Evolutionary conservation across 805 yeast species (phyloP), one percentile per base, ranked within the genome.

Genomic region (Ogataea minuta): DNA sequence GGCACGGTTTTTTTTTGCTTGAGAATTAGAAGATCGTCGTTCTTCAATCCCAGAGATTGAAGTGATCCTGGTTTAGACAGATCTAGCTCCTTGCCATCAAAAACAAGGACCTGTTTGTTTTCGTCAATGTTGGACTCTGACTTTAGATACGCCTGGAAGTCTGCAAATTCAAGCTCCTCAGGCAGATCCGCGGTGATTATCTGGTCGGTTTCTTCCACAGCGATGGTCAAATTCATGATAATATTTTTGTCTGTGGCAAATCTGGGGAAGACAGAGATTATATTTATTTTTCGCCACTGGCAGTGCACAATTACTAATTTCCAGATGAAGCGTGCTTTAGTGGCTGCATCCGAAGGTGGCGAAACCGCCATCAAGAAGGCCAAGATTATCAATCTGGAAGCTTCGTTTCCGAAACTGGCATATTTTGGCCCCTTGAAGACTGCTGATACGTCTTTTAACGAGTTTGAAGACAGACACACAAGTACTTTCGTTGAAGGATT

Each of bases 101-200:
- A 67, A 15, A 66, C 56, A 32, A 87, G 50, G n/a, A 66, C 59
- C 53, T 82, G 84, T 11, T 62, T 51, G 0, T 56, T 51, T 4
- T 72, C 62, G 9, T 67, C 63, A 35, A 82, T 71, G 10, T 67
- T 71, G 7, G 88, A 72, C 53, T 87, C 95, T 1, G 82, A 77
- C 44, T 81, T 82, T 8, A 89, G 55, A 47, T 82, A 78, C 0
- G 91, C 95, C 43, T 76, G 71, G 48, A 90, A 72, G 57, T 89
- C 96, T 10, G 59, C 67, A 8, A 88, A 57, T 0, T 77, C 57
- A 68, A 88, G 72, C 10, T 81, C 83, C 1, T 66, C 74, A 4
- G 86, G 74, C 4, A 87, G 72, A 36, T 88, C 95, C 1, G 85
- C 70, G 3, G 64, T 60, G 38, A 72, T 59, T 9, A 79, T 64